Percentiles rank a stretch among this genome's conserved stretches.
Conservation (phyloP, 805 yeast species). For the Priceomyces castillae region DNA sequence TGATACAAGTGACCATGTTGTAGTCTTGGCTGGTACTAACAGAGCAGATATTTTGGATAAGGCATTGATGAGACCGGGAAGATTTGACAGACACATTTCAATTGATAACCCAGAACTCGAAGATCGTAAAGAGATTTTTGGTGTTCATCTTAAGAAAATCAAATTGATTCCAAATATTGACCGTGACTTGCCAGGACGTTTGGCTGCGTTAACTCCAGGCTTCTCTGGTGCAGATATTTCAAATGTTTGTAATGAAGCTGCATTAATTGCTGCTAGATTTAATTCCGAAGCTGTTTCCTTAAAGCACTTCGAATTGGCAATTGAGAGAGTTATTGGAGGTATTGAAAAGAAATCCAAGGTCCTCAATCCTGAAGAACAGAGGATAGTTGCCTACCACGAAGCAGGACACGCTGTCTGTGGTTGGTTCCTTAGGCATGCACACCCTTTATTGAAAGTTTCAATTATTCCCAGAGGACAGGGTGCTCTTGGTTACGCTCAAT, state of each 20-base stretch:
- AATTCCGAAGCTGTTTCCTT: constrained; percentile 68
- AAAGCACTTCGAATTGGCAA: constrained; percentile 89
- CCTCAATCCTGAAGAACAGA: constrained; percentile 81
- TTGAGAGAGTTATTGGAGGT: constrained; percentile 96
- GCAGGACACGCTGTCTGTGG: constrained; percentile 99
- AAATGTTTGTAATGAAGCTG: constrained; percentile 95
- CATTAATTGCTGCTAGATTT: constrained; percentile 90
- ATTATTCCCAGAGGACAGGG: constrained; percentile 97
- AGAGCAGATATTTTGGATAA: constrained; percentile 90
- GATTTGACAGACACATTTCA: constrained; percentile 91
- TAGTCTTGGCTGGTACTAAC: constrained; percentile 96
- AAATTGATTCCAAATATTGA: constrained; percentile 49
- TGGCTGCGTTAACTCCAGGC: constrained; percentile 96
- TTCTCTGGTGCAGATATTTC: constrained; percentile 99
- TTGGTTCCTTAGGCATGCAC: constrained; percentile 89
- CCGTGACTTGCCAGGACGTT: constrained; percentile 67
- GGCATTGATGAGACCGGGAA: constrained; percentile 94
- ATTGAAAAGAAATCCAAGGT: constrained; percentile 86
- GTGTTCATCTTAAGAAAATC: constrained; percentile 77
- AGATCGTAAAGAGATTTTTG: constrained; percentile 90
- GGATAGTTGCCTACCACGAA: constrained; percentile 93
- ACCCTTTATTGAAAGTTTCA: constrained; percentile 91
- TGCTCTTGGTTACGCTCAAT: constrained; percentile 96
- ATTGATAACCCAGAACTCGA: constrained; percentile 93
- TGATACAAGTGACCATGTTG: constrained; percentile 85